Base-by-base conservation (phyloP, 441 rosid species). In the Corymbia citriodora region DNA sequence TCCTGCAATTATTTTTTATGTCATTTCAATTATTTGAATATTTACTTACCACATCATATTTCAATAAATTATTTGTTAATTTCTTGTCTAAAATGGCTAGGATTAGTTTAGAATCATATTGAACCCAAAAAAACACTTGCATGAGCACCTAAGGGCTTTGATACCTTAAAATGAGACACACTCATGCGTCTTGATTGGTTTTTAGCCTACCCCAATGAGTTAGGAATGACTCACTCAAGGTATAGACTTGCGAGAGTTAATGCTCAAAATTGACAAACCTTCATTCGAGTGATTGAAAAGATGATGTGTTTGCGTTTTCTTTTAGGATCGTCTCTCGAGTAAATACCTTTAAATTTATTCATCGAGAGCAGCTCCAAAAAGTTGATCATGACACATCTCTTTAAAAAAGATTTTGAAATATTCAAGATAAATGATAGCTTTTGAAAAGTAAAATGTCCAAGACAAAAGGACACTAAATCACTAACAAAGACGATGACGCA, bases 301-400 rank as follows among this genome's bases (percentile, higher is more conserved):
- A 57, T 57, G 63, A 57, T 23, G 63, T 23, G 63, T 9, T 57
- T 57, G 12, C 9, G 29, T 6, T 6, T 21, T 23, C 13, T 57
- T 57, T 57, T 9, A 57, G 13, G 0, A 57, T 23, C 4, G 29
- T 57, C 27, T 23, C 6, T 9, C 0, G 6, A 57, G 4, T 57
- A 23, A 57, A 57, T 57, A 57, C 4, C 63, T 57, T 57, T 9
- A 57, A 57, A 57, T 0, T 11, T 57, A 57, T 57, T 57, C 0
- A 0, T 6, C 23, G 0, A 57, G 29, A 6, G 23, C 4, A 0
- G 13, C 63, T 6, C 0, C 29, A 23, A 23, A 4, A 57, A 57
- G 63, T 57, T 9, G 63, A 9, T 57, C 21, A 27, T 23, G 27
- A 57, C 63, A 36, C 40, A 23, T 9, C 6, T 57, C 1, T 57